Evolutionary conservation across 2,329 filamentous ascomycete species (phyloP), one percentile per base, ranked within the genome.

Genomic region (Emmonsiellopsis sp.): DNA sequence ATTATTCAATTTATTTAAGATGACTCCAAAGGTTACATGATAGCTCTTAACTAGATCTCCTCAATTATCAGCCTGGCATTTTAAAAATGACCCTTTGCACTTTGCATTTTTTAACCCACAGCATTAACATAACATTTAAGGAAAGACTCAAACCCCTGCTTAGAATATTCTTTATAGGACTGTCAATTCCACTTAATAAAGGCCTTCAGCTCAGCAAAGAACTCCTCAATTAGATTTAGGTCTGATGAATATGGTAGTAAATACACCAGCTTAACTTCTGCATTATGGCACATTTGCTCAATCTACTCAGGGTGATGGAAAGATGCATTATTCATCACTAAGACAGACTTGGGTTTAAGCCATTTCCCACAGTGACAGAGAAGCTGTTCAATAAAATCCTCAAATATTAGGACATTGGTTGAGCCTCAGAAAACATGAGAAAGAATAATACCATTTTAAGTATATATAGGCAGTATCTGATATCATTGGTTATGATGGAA

Each of bases 161-260:
- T 16, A 11, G 55, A 56, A 48, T 58, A 51, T 49, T 60, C 48
- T 56, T 57, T 40, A 53, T 56, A 61, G 11, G 50, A 40, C 41
- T 57, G 50, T 61, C 59, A 68, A 35, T 63, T 56, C 51, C 58
- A 58, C 55, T 64, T 66, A 40, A 71, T 66, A 51, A 63, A 68
- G 16, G 55, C 57, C 54, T 72, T 71, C 7, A 71, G 56, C 51
- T 67, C 65, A 11, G 62, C 55, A 60, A 71, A 72, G 51, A 67
- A 66, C 56, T 70, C 64, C 57, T 71, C 62, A 56, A 71, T 68
- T 30, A 63, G 67, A 57, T 70, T 70, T 4, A 70, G 58, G 56
- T 69, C 63, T 20, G 66, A 67, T 43, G 62, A 70, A 54, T 70
- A 71, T 30, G 62, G 67, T 38, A 66, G 63, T 32, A 71, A 54